Conservation (phyloP, 495 filamentous ascomycete genomes). For the Aspergillus biplanus region DNA sequence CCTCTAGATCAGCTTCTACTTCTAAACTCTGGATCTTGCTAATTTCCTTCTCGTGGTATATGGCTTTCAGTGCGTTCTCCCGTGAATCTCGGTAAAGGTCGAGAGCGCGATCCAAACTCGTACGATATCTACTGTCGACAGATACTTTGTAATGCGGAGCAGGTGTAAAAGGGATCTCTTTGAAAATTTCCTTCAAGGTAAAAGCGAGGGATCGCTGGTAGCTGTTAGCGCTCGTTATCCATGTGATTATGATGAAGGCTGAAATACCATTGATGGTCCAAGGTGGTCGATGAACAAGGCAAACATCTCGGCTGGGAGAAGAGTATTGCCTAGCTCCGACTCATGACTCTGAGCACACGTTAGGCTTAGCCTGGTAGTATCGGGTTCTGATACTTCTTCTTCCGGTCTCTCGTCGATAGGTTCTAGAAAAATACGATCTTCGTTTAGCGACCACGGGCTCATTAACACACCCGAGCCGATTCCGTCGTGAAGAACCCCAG, state of each 20-base stretch:
- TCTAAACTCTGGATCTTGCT: slow-evolving; percentile 65
- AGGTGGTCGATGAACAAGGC: slow-evolving; percentile 82
- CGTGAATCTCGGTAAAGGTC: slow-evolving; percentile 75
- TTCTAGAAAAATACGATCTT: slow-evolving; percentile 51
- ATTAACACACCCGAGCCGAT: slow-evolving; percentile 27
- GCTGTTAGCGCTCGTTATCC: slow-evolving; percentile 22
- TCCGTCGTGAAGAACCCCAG: slow-evolving; percentile 10
- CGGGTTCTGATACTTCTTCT: slow-evolving; percentile 55
- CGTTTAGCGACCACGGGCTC: slow-evolving; percentile 42
- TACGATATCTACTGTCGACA: slow-evolving; percentile 75
- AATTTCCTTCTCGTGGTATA: slow-evolving; percentile 78
- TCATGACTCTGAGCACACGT: slow-evolving; percentile 23
- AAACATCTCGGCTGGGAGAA: slow-evolving; percentile 78
- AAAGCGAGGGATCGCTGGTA: slow-evolving; percentile 80
- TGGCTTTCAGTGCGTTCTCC: slow-evolving; percentile 69
- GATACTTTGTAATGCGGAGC: slow-evolving; percentile 66
- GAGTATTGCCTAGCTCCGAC: slow-evolving; percentile 23
- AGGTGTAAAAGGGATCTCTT: slow-evolving; percentile 79
- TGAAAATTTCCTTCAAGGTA: slow-evolving; percentile 84
- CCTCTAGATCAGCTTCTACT: slow-evolving; percentile 91
- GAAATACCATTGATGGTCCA: slow-evolving; percentile 82
- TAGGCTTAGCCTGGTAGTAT: slow-evolving; percentile 22
- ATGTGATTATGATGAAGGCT: neutral
- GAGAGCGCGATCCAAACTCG: slow-evolving; percentile 78
- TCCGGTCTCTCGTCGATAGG: slow-evolving; percentile 71